Conservation (phyloP, 2,329 filamentous ascomycete genomes). For the Aspergillus alliaceus region DNA sequence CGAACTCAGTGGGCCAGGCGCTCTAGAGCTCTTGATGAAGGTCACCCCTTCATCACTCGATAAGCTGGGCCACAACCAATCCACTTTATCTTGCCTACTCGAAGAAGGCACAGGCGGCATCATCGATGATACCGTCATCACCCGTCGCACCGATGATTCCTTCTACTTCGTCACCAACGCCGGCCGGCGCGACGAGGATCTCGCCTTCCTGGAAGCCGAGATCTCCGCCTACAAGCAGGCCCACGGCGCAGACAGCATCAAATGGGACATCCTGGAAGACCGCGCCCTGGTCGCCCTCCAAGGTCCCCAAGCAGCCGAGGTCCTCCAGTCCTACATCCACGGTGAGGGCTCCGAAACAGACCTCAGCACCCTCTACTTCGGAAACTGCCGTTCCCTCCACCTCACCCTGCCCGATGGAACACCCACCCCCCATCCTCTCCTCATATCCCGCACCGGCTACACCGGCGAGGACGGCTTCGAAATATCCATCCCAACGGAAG, state of each 20-base stretch:
- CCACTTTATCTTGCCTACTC: constrained; percentile 81
- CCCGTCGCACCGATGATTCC: constrained; percentile 67
- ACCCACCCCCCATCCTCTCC: constrained; percentile 53
- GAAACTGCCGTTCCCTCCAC: constrained; percentile 66
- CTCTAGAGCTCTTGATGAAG: constrained; percentile 75
- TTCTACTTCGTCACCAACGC: constrained; percentile 98
- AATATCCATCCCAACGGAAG: constrained; percentile 74
- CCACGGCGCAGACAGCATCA: constrained; percentile 55
- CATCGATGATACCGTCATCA: constrained; percentile 91
- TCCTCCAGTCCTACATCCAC: constrained; percentile 66
- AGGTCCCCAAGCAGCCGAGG: constrained; percentile 71
- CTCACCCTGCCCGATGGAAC: constrained; percentile 61
- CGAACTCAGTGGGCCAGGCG: constrained; percentile 76
- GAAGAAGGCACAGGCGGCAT: constrained; percentile 82
- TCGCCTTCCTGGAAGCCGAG: constrained; percentile 71
- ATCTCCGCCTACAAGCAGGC: constrained; percentile 61
- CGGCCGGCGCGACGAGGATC: constrained; percentile 85
- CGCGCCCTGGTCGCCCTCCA: constrained; percentile 86
- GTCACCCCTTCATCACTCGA: constrained; percentile 76
- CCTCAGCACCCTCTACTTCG: constrained; percentile 76
- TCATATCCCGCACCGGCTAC: constrained; percentile 89
- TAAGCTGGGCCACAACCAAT: constrained; percentile 64
- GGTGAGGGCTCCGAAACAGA: constrained; percentile 49
- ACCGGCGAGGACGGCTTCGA: constrained; percentile 99
- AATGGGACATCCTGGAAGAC: constrained; percentile 69